Evolutionary conservation across 129 eudicot species (phyloP), one percentile per base, ranked within the genome.

Genomic region (Smallanthus sonchifolius): DNA sequence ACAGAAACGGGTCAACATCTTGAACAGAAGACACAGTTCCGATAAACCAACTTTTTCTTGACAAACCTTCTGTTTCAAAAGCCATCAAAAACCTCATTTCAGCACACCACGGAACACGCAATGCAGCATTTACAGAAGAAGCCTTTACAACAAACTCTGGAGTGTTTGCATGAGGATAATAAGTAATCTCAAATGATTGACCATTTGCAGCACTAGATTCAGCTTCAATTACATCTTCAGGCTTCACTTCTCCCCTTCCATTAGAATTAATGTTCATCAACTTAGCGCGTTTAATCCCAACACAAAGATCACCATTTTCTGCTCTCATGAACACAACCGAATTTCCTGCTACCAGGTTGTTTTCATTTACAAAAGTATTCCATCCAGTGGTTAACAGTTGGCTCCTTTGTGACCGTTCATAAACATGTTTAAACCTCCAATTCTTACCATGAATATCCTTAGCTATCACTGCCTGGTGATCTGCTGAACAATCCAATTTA

Each of bases 11-110:
- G 68, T 91, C 97, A 75, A 86, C 89, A 68, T 84, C 87, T 80
- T 88, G 95, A 79, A 84, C 91, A 67, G 90, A 83, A 65, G 91
- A 77, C 2, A 91, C 77, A 43, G 96, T 88, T 30, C 97, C 97
- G 92, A 86, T 88, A 66, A 91, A 91, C 92, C 97, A 91, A 75
- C 97, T 88, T 79, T 86, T 88, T 19, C 92, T 78, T 10, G 97
- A 88, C 0, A 92, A 88, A 74, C 83, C 94, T 83, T 88, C 94
- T 1, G 94, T 85, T 71, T 88, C 94, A 83, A 88, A 88, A 0
- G 90, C 81, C 94, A 85, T 88, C 74, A 85, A 85, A 75, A 88
- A 88, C 81, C 90, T 83, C 90, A 88, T 83, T 43, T 90, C 94
- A 67, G 80, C 38, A 72, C 83, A 80, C 90, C 94, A 88, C 35